Conservation (phyloP, 805 yeast species). For the Ogataea siamensis region DNA sequence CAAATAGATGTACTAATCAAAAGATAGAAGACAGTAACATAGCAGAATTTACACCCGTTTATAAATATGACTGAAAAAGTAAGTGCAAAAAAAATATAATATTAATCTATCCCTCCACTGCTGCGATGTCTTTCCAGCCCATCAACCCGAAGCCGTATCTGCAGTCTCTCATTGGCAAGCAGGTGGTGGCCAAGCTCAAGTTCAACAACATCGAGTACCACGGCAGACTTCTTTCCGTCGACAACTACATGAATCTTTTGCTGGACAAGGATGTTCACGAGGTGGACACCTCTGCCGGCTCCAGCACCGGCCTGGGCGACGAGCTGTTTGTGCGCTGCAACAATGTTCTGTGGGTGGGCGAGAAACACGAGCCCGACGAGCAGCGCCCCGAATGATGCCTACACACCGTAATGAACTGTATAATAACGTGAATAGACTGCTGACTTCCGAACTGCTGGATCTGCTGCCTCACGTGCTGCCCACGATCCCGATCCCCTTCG, state of each 20-base stretch:
- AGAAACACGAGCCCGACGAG: constrained; percentile 39
- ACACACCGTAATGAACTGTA: constrained; percentile 2
- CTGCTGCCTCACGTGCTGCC: neutral
- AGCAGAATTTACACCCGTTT: constrained; percentile 11
- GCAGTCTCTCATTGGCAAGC: constrained; percentile 66
- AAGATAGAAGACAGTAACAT: constrained; percentile 14
- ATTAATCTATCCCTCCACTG: too few species aligned
- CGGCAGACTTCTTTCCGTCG: constrained; percentile 76
- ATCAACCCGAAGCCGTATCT: constrained; percentile 90
- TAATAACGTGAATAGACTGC: constrained; percentile 1
- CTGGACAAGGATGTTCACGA: constrained; percentile 55
- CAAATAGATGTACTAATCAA: constrained; percentile 16
- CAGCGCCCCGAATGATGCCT: too few species aligned
- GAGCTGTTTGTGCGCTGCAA: constrained; percentile 89
- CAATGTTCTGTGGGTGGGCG: constrained; percentile 77
- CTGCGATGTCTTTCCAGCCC: constrained; percentile 50
- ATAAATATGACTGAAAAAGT: constrained; percentile 7
- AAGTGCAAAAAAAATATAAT: neutral
- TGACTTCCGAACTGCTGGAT: too few species aligned
- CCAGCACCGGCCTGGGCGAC: constrained; percentile 27
- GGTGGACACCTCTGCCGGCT: constrained; percentile 40
- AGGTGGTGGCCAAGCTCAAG: constrained; percentile 76
- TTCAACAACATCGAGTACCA: constrained; percentile 88
- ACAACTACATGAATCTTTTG: constrained; percentile 89
- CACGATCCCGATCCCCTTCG: neutral